A percentile compares a stretch with the other conserved stretches of the same genome.
These are phyloP conservation scores for Naganishia sp. DNA, from an alignment of 1,284 basidiomycete species.

Conservation along the genomic window DNA sequence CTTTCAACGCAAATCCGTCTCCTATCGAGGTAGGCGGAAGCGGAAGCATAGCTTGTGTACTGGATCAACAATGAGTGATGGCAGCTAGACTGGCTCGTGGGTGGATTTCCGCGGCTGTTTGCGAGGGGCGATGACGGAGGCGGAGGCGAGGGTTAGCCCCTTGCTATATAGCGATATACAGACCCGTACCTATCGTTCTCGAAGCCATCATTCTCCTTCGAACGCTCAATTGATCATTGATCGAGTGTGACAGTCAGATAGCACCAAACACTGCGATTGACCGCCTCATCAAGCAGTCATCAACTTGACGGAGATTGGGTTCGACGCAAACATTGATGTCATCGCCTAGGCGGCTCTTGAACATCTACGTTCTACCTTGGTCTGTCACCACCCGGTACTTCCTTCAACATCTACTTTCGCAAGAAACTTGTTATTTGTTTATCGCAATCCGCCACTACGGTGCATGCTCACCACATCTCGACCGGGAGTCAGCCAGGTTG, in stretches of 20 bases:
- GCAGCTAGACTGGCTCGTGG: not conserved
- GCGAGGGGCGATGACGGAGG: not conserved
- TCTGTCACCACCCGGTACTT: not conserved
- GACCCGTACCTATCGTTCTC: not conserved
- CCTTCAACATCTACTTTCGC: conserved; percentile 20
- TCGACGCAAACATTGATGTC: conserved; percentile 7
- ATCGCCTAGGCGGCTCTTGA: not conserved
- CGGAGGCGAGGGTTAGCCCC: not conserved
- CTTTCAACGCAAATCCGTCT: not conserved
- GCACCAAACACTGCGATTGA: not conserved
- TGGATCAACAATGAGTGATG: not conserved
- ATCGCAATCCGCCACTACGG: not conserved
- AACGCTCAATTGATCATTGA: not conserved
- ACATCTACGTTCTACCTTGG: too few relatives aligned
- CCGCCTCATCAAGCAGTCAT: not conserved
- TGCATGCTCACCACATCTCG: not conserved
- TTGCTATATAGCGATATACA: conserved; percentile 10
- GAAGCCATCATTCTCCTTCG: not conserved
- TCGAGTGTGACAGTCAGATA: not conserved
- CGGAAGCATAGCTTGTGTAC: not conserved
- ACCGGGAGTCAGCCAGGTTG: not conserved
- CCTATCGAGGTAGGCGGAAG: conserved; percentile 10
- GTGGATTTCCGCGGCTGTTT: not conserved
- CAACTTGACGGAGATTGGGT: not conserved
- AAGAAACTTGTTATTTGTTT: not conserved